A percentile compares a stretch with the other conserved stretches of the same genome.
phyloP scores from a whole-genome alignment of 2,329 filamentous ascomycete genomes.

The Fusarium agapanthi region DNA sequence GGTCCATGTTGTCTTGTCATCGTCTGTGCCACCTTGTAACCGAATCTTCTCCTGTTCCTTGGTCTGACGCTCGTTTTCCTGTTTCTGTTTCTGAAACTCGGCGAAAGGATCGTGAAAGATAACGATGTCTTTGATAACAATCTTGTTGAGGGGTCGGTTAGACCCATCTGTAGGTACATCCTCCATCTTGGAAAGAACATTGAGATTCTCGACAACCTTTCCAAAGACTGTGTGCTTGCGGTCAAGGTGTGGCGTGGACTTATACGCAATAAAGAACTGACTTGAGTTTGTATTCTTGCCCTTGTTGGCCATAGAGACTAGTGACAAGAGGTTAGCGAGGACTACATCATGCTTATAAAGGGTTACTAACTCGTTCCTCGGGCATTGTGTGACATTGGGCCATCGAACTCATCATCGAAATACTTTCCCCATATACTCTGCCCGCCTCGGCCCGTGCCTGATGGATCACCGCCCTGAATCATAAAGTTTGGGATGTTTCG shows the following conservation, averaged over 20 bases:
- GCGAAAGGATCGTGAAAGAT: conserved; percentile 96
- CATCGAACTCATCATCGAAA: conserved; percentile 93
- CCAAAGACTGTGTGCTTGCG: conserved; percentile 98
- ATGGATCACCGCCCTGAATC: conserved; percentile 96
- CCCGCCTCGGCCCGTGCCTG: conserved; percentile 91
- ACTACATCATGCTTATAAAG: neutral
- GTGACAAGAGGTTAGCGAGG: neutral
- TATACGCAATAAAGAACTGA: conserved; percentile 95
- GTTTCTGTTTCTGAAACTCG: conserved; percentile 83
- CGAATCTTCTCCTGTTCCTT: conserved; percentile 69
- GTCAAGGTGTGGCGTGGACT: conserved; percentile 84
- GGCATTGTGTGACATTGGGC: conserved; percentile 82
- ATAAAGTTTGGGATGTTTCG: conserved; percentile 96
- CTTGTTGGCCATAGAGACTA: conserved; percentile 92
- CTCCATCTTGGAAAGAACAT: conserved; percentile 80
- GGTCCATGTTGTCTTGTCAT: conserved; percentile 94
- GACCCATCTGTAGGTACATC: conserved; percentile 76
- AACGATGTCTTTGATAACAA: conserved; percentile 82
- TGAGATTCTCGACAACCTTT: conserved; percentile 78
- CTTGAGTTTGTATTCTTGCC: conserved; percentile 97
- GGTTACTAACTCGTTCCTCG: conserved; percentile 67
- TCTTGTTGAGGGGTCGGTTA: conserved; percentile 79
- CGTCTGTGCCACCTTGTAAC: conserved; percentile 77
- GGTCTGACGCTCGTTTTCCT: conserved; percentile 67
- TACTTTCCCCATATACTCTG: conserved; percentile 92